phyloP scores from a whole-genome alignment of 2,329 filamentous ascomycete species.

The Dryadomyces quercus-mongolicae region DNA sequence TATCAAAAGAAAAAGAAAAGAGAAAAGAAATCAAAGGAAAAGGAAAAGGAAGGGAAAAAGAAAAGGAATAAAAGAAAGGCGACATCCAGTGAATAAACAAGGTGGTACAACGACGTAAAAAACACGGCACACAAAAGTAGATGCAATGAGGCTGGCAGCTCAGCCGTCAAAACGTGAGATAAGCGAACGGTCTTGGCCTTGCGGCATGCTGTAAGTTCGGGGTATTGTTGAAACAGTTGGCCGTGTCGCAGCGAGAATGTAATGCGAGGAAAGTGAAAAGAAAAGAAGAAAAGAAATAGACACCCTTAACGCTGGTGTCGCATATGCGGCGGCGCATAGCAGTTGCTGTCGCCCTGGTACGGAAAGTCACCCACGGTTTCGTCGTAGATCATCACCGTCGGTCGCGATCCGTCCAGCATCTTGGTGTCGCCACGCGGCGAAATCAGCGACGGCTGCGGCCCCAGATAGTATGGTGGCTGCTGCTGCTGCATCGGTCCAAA shows the following conservation, averaged over 20 bases:
- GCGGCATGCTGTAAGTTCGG: not conserved
- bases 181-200: not conserved
- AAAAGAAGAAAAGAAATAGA: not conserved
- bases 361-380: not conserved
- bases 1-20: not conserved
- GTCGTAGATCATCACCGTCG: constrained; percentile 1
- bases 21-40: not conserved
- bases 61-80: not conserved
- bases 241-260: not conserved
- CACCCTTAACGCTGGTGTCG: not conserved
- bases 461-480: not conserved
- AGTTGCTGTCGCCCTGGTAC: not conserved
- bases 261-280: not conserved
- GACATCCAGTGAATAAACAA: not conserved
- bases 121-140: not conserved
- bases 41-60: not conserved
- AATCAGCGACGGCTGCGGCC: not conserved
- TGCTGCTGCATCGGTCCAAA: not conserved
- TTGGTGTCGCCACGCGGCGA: constrained; percentile 1
- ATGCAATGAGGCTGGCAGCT: too few relatives aligned
- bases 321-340: not conserved
- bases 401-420: not conserved
- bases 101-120: not conserved
- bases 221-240: not conserved
- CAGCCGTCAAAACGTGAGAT: not conserved